A percentile compares a stretch with the other conserved stretches of the same genome.
Evolutionary conservation across 176 grass and related monocot genomes (phyloP).

Genomic region (Coix lacrymajobi): DNA sequence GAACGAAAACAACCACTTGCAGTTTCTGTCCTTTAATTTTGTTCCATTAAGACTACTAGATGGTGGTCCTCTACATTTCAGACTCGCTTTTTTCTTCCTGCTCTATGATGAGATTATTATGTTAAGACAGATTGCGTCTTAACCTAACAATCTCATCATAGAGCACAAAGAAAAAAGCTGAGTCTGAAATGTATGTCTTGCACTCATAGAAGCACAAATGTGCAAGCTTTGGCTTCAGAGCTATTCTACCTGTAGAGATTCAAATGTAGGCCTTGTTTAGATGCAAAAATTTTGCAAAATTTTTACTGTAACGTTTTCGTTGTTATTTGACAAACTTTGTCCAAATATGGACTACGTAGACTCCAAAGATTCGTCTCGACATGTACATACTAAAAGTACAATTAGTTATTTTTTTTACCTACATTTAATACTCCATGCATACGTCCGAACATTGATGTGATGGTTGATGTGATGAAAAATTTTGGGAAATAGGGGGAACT

Average conservation of each 20-base stretch:
- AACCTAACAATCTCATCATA: slow-evolving; percentile 1
- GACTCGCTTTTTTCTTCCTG: not conserved
- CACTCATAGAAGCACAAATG: not conserved
- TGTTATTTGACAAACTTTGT: too few relatives aligned
- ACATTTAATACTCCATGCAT: too few relatives aligned
- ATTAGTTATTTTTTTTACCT: too few relatives aligned
- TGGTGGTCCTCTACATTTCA: slow-evolving; percentile 15
- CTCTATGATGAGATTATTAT: not conserved
- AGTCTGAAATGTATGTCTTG: slow-evolving; percentile 15
- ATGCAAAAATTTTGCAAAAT: too few relatives aligned
- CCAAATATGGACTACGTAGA: too few relatives aligned
- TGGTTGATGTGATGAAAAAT: too few relatives aligned
- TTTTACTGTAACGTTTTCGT: too few relatives aligned
- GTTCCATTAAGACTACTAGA: slow-evolving; percentile 15
- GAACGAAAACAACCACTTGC: slow-evolving; percentile 21
- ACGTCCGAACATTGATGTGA: too few relatives aligned
- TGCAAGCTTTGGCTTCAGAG: not conserved
- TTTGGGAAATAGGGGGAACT: too few relatives aligned
- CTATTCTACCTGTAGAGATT: not conserved
- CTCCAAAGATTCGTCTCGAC: too few relatives aligned
- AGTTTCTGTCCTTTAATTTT: slow-evolving; percentile 19
- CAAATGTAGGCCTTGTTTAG: too few relatives aligned
- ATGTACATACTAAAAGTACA: too few relatives aligned
- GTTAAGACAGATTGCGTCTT: not conserved
- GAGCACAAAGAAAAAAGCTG: not conserved